These are phyloP conservation scores for Corrigiola litoralis DNA, from an alignment of 179 eudicot genomes.

Conservation along the genomic window DNA sequence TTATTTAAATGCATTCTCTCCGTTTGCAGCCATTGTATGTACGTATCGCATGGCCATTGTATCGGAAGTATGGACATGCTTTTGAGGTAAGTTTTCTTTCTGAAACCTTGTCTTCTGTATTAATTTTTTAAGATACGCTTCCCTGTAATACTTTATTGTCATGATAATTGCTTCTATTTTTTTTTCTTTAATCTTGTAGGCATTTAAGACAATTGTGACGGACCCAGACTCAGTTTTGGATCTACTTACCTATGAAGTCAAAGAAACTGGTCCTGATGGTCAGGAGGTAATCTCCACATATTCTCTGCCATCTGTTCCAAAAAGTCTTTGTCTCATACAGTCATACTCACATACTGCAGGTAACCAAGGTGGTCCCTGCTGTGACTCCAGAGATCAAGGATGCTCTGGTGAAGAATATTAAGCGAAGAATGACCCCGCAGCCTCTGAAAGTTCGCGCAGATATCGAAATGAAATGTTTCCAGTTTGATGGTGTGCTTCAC, in stretches of 20 bases:
- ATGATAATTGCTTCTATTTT: background rate
- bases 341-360: slow-evolving; percentile 26
- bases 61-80: slow-evolving; percentile 92
- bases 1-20: background rate
- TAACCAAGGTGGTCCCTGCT: slow-evolving; percentile 65
- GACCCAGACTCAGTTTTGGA: slow-evolving; percentile 90
- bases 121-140: background rate
- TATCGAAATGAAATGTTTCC: slow-evolving; percentile 79
- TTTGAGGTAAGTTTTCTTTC: slow-evolving; percentile 55
- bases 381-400: slow-evolving; percentile 73
- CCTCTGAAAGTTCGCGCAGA: slow-evolving; percentile 82
- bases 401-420: slow-evolving; percentile 53
- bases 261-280: slow-evolving; percentile 85
- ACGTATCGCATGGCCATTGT: slow-evolving; percentile 91
- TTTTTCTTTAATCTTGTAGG: slow-evolving; percentile 30
- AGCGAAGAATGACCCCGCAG: slow-evolving; percentile 83
- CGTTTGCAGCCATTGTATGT: slow-evolving; percentile 66
- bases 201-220: slow-evolving; percentile 70
- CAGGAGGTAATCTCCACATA: slow-evolving; percentile 52
- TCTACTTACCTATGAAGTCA: slow-evolving; percentile 76
- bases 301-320: background rate
- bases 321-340: slow-evolving; percentile 1
- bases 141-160: background rate
- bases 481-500: slow-evolving; percentile 84
- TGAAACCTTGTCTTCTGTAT: background rate